Evolutionary conservation across 305 asterid species (phyloP).

Genomic region (Fraxinus latifolia): DNA sequence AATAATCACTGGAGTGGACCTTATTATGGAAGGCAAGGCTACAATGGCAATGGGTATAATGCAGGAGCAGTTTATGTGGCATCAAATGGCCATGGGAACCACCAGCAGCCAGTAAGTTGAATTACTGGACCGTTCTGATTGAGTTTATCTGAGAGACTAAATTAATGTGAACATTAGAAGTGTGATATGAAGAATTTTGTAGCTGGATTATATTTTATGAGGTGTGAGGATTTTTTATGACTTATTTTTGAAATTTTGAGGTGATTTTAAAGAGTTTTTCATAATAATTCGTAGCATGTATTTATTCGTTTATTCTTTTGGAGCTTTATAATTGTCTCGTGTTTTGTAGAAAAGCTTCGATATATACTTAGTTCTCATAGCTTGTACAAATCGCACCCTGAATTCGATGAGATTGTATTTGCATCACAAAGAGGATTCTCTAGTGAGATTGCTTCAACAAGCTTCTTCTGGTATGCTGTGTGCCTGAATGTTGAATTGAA

Average conservation of each 20-base stretch:
- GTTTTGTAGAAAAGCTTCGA: neutral
- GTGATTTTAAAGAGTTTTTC: neutral
- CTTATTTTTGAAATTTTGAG: slow-evolving; percentile 29
- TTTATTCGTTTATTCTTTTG: slow-evolving; percentile 21
- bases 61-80: slow-evolving; percentile 38
- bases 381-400: neutral
- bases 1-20: slow-evolving; percentile 37
- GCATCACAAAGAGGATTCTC: neutral
- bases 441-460: no score
- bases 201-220: slow-evolving; percentile 34
- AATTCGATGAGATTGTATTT: neutral
- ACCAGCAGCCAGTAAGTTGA: slow-evolving; percentile 56
- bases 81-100: slow-evolving; percentile 44
- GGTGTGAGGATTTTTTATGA: slow-evolving; percentile 8
- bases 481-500: neutral
- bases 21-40: slow-evolving; percentile 42
- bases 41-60: slow-evolving; percentile 47
- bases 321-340: neutral
- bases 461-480: neutral
- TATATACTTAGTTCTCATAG: neutral
- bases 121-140: neutral
- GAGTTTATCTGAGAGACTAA: slow-evolving; percentile 15
- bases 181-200: slow-evolving; percentile 36
- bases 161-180: slow-evolving; percentile 10
- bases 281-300: neutral